phyloP scores from a whole-genome alignment of 1,284 basidiomycete genomes.

The Gastroboletus turbinatus region DNA sequence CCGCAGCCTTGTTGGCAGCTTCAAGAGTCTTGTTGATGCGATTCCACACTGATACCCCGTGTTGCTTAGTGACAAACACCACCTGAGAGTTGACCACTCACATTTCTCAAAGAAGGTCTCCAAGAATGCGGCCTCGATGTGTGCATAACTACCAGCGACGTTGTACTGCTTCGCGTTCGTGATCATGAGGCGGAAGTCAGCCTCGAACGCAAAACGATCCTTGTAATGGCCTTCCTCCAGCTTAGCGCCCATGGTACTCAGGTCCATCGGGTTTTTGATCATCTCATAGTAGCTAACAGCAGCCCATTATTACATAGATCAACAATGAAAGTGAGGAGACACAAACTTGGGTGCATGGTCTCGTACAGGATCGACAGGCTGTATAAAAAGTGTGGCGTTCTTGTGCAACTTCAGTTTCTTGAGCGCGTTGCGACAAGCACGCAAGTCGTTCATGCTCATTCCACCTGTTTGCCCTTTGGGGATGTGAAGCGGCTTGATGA shows the following conservation, averaged over 20 bases:
- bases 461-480: conserved; percentile 79
- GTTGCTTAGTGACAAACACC: conserved; percentile 3
- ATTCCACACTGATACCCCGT: conserved; percentile 56
- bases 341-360: conserved; percentile 80
- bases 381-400: conserved; percentile 71
- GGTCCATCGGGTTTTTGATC: conserved; percentile 94
- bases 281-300: conserved; percentile 79
- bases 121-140: conserved; percentile 75
- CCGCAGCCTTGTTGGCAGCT: conserved; percentile 39
- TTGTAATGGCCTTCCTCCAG: conserved; percentile 87
- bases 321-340: conserved; percentile 25
- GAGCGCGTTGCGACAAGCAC: conserved; percentile 77
- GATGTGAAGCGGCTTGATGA: conserved; percentile 46
- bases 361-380: conserved; percentile 89
- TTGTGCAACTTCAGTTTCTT: conserved; percentile 80
- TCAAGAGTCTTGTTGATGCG: conserved; percentile 78
- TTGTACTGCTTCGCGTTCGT: conserved; percentile 91
- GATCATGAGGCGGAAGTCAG: conserved; percentile 89
- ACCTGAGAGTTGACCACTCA: conserved; percentile 40
- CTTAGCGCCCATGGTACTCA: conserved; percentile 87
- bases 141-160: conserved; percentile 65
- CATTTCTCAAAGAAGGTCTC: conserved; percentile 86
- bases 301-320: conserved; percentile 1
- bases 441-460: conserved; percentile 79
- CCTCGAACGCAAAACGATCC: conserved; percentile 80